Conservation (phyloP, 768 basidiomycete genomes). For the Stropharia rugosoannulata region DNA sequence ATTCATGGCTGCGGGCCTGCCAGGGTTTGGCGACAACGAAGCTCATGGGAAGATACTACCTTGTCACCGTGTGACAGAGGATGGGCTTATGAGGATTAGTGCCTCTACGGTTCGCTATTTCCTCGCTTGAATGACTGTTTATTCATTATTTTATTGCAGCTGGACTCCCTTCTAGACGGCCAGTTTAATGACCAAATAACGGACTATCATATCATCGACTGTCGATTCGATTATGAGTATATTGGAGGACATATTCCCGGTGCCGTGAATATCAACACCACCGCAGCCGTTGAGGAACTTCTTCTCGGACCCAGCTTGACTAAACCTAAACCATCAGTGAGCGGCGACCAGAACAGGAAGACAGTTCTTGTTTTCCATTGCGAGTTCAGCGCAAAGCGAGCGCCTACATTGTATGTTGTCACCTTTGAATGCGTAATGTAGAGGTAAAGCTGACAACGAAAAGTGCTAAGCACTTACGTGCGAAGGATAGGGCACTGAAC, state of each 20-base stretch:
- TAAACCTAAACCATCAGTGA: constrained; percentile 67
- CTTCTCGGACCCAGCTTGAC: constrained; percentile 58
- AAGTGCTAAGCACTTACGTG: constrained; percentile 92
- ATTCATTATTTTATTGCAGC: constrained; percentile 39
- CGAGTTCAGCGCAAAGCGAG: constrained; percentile 94
- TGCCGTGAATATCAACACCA: constrained; percentile 89
- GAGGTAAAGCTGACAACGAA: background rate
- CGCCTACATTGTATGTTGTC: constrained; percentile 84
- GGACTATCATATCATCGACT: constrained; percentile 85
- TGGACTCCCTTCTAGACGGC: constrained; percentile 79
- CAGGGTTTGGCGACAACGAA: constrained; percentile 93
- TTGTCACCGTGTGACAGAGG: constrained; percentile 91
- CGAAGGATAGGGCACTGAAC: constrained; percentile 87
- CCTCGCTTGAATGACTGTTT: constrained; percentile 5
- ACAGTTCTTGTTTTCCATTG: constrained; percentile 95
- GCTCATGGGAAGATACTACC: constrained; percentile 90
- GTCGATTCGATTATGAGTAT: constrained; percentile 97
- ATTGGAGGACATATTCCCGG: constrained; percentile 90
- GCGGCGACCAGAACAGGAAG: constrained; percentile 73
- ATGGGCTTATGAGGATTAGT: constrained; percentile 91
- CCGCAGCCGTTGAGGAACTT: constrained; percentile 74
- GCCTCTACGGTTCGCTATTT: constrained; percentile 64
- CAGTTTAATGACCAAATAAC: constrained; percentile 62
- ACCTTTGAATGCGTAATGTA: background rate
- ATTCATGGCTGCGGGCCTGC: constrained; percentile 60